A percentile compares a stretch with the other conserved stretches of the same genome.
Conservation (phyloP, 1,284 basidiomycete genomes). For the Termitomyces sp. region DNA sequence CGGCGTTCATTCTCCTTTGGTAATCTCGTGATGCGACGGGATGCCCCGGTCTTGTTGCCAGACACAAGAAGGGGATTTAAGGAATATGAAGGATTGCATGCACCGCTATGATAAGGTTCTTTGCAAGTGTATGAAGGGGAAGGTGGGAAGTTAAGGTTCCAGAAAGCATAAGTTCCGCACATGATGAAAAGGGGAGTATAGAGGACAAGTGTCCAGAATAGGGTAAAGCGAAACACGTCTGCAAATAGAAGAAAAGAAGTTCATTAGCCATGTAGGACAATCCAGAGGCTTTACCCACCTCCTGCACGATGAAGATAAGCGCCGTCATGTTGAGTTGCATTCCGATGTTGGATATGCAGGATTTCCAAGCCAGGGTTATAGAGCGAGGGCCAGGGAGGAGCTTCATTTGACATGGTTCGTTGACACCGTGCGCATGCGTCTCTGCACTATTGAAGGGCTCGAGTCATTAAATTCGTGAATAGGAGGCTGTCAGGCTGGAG, state of each 20-base stretch:
- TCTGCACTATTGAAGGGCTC: neutral
- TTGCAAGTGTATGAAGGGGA: conserved; percentile 3
- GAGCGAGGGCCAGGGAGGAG: conserved; percentile 50
- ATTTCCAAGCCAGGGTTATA: conserved; percentile 51
- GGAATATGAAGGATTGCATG: conserved; percentile 8
- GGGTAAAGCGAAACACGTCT: conserved; percentile 81
- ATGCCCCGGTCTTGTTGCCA: neutral
- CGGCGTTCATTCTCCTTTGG: conserved; percentile 45
- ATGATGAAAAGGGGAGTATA: conserved; percentile 66
- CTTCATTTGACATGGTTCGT: conserved; percentile 5
- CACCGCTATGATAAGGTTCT: neutral
- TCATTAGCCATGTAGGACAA: neutral
- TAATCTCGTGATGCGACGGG: conserved; percentile 10
- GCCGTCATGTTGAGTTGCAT: conserved; percentile 37
- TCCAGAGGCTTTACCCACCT: conserved; percentile 25
- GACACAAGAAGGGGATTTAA: conserved; percentile 14
- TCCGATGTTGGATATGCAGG: conserved; percentile 32
- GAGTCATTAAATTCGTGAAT: neutral
- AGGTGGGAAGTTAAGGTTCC: conserved; percentile 60
- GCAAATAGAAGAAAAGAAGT: neutral
- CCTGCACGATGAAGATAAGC: conserved; percentile 40
- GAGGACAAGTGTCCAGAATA: conserved; percentile 81
- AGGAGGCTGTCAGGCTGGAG: neutral
- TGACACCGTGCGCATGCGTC: neutral
- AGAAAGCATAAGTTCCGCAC: conserved; percentile 66